Base-by-base conservation (phyloP, 108 stramenopile species). In the Cyclotella sp. region DNA sequence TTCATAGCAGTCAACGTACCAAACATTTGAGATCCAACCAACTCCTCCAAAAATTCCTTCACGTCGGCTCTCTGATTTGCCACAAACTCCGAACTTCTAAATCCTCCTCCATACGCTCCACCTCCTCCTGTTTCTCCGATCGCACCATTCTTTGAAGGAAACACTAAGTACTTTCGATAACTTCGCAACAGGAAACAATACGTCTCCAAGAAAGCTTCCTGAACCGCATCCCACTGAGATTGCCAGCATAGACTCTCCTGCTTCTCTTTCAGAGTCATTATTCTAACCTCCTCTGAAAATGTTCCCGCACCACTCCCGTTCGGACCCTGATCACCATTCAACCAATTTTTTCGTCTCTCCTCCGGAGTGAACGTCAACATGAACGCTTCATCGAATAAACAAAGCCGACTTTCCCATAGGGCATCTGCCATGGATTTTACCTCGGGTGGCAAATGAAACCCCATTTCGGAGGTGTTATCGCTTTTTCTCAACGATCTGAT, bases 1-100 rank as follows among this genome's bases (percentile, higher is more conserved):
- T 34, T 5, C 34, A 27, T 27, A 27, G 9, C 4, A 58, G 14
- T 28, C 22, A 27, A 58, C 57, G 6, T 28, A 58, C 57, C 91
- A 71, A 93, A 95, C 89, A 91, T 90, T 76, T 95, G 94, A 16
- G 90, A 90, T 9, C 81, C 84, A 24, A 91, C 83, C 39, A 95
- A 76, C 71, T 90, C 83, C 47, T 87, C 83, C 61, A 93, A 72
- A 69, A 95, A 95, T 1, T 81, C 86, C 18, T 81, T 79, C 78
- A 90, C 89, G 67, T 91, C 89, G 46, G 54, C 72, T 24, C 89
- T 77, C 54, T 92, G 90, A 52, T 82, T 68, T 65, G 90, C 81
- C 26, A 91, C 72, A 70, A 90, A 92, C 58, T 90, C 89, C 47
- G 84, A 87, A 18, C 85, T 80, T 14, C 89, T 86, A 66, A 93